phyloP scores from a whole-genome alignment of 306 rosid species.

The Pyrus betulifolia region DNA sequence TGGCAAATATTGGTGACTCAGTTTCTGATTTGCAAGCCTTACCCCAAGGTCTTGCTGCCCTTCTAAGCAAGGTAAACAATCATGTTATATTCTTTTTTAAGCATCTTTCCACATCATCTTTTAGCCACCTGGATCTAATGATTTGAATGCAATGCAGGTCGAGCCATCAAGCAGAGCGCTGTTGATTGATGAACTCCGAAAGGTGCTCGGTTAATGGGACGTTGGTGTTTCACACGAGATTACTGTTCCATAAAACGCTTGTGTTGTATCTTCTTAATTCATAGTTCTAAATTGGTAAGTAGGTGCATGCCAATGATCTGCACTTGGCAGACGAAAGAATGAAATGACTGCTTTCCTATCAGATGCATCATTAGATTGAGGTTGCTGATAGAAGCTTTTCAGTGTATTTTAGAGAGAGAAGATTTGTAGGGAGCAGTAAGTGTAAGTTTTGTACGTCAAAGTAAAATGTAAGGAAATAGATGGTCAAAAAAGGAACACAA shows the following conservation, averaged over 20 bases:
- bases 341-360: constrained; percentile 2
- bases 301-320: neutral
- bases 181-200: constrained; percentile 64
- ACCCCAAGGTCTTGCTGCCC: constrained; percentile 89
- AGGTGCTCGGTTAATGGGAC: constrained; percentile 47
- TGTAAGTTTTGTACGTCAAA: constrained; percentile 17
- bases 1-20: constrained; percentile 65
- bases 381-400: constrained; percentile 1
- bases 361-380: neutral
- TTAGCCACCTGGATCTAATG: constrained; percentile 15
- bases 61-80: constrained; percentile 75
- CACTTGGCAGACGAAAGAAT: constrained; percentile 8
- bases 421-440: neutral
- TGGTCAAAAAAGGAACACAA: constrained; percentile 19
- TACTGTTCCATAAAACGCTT: neutral
- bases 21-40: constrained; percentile 70
- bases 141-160: constrained; percentile 48
- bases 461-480: constrained; percentile 1
- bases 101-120: constrained; percentile 7
- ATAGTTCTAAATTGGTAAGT: neutral
- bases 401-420: constrained; percentile 2
- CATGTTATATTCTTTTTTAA: neutral
- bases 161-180: constrained; percentile 53
- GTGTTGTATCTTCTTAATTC: constrained; percentile 4
- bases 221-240: neutral